A percentile compares a stretch with the other conserved stretches of the same genome.
phyloP scores from a whole-genome alignment of 1,284 basidiomycete genomes.

The Sporisorium iseilematis-ciliati region DNA sequence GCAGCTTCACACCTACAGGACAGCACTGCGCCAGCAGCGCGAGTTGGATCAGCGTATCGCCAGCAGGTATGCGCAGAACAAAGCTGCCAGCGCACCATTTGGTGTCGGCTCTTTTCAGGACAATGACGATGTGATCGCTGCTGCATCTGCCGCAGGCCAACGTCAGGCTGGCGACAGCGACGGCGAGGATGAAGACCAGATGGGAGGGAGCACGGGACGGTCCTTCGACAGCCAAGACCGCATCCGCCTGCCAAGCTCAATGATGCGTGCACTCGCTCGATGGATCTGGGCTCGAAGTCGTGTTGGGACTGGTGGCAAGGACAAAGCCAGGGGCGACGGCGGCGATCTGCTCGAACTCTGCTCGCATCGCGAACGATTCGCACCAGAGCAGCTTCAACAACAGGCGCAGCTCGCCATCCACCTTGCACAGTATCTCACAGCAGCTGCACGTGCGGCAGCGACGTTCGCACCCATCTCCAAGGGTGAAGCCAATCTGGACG shows the following conservation, averaged over 20 bases:
- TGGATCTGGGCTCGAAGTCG: slow-evolving; percentile 47
- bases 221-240: slow-evolving; percentile 11
- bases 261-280: slow-evolving; percentile 48
- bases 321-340: slow-evolving; percentile 24
- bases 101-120: slow-evolving; percentile 40
- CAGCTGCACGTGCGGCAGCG: slow-evolving; percentile 24
- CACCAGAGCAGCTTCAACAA: slow-evolving; percentile 33
- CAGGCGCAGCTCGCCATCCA: slow-evolving; percentile 39
- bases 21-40: slow-evolving; percentile 26
- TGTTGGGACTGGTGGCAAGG: slow-evolving; percentile 28
- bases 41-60: slow-evolving; percentile 32
- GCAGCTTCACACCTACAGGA: slow-evolving; percentile 34
- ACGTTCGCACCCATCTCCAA: slow-evolving; percentile 26
- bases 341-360: slow-evolving; percentile 41
- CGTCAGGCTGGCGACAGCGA: slow-evolving; percentile 18
- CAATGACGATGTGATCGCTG: slow-evolving; percentile 38
- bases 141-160: slow-evolving; percentile 21
- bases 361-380: slow-evolving; percentile 41
- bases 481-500: slow-evolving; percentile 31
- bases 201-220: not conserved
- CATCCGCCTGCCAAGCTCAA: slow-evolving; percentile 33
- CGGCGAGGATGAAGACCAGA: slow-evolving; percentile 5
- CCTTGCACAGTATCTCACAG: slow-evolving; percentile 43
- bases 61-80: slow-evolving; percentile 14
- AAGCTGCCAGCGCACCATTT: slow-evolving; percentile 22